These are phyloP conservation scores for Euphorbia lathyris DNA, from an alignment of 345 rosid species.

Conservation along the genomic window DNA sequence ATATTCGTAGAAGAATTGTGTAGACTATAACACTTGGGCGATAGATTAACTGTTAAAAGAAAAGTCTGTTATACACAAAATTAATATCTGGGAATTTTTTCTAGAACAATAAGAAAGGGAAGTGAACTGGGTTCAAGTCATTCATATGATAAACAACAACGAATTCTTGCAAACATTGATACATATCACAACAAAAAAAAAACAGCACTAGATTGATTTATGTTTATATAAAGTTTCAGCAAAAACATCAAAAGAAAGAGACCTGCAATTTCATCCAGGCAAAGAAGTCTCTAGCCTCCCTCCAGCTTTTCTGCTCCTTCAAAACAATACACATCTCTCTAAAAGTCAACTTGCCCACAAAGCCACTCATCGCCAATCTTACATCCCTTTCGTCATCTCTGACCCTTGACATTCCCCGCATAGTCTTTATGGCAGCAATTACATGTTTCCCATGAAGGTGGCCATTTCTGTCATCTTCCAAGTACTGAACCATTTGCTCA, in stretches of 20 bases:
- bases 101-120: background rate
- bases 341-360: conserved; percentile 71
- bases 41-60: conserved; percentile 70
- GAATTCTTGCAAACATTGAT: no score
- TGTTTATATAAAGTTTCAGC: background rate
- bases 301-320: conserved; percentile 85
- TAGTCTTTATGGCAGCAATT: conserved; percentile 71
- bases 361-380: conserved; percentile 69
- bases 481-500: conserved; percentile 82
- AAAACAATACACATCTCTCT: conserved; percentile 90
- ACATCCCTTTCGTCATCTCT: conserved; percentile 52
- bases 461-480: conserved; percentile 72
- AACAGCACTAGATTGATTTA: background rate
- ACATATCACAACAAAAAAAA: background rate
- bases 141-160: background rate
- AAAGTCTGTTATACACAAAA: conserved; percentile 39
- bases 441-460: conserved; percentile 81
- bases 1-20: conserved; percentile 66
- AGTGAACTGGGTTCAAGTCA: background rate
- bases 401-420: conserved; percentile 50
- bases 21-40: conserved; percentile 72
- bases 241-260: background rate
- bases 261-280: conserved; percentile 96
- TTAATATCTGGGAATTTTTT: conserved; percentile 15
- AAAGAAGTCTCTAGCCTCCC: conserved; percentile 75